phyloP scores from a whole-genome alignment of 2,329 filamentous ascomycete genomes.

The Cladosporium phlei region DNA sequence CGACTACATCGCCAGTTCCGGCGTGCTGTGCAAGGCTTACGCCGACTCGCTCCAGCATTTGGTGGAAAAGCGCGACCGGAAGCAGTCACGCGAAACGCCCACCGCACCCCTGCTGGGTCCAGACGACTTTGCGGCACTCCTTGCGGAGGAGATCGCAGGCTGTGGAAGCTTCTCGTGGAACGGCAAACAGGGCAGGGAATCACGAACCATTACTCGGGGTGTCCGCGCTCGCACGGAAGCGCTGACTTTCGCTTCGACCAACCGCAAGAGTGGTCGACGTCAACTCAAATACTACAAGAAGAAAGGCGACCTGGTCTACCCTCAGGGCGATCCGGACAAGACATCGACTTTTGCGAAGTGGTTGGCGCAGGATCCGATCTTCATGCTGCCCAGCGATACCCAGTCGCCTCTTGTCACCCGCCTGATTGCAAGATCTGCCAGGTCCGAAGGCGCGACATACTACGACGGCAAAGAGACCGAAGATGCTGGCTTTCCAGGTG shows the following conservation, averaged over 20 bases:
- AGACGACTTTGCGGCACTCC: no score
- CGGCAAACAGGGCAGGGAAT: no score
- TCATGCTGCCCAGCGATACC: background rate
- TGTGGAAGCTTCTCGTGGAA: no score
- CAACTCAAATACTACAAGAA: background rate
- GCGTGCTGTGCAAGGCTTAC: background rate
- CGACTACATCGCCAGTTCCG: background rate
- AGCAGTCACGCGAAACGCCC: no score
- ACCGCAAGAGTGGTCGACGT: background rate
- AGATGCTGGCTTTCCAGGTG: background rate
- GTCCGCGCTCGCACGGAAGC: background rate
- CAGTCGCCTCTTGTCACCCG: background rate
- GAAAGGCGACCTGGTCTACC: background rate
- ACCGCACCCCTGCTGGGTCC: no score
- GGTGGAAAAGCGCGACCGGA: no score
- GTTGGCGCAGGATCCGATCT: constrained; percentile 2
- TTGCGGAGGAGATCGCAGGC: no score
- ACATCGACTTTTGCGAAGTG: background rate
- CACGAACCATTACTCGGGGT: no score
- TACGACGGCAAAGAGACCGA: background rate
- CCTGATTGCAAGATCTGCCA: background rate
- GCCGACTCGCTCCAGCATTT: background rate
- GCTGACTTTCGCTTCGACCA: background rate
- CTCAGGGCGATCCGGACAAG: background rate
- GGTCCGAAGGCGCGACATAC: background rate